A percentile compares a stretch with the other conserved stretches of the same genome.
phyloP scores from a whole-genome alignment of 2,329 filamentous ascomycete species.

The Colletotrichum theobromicola region DNA sequence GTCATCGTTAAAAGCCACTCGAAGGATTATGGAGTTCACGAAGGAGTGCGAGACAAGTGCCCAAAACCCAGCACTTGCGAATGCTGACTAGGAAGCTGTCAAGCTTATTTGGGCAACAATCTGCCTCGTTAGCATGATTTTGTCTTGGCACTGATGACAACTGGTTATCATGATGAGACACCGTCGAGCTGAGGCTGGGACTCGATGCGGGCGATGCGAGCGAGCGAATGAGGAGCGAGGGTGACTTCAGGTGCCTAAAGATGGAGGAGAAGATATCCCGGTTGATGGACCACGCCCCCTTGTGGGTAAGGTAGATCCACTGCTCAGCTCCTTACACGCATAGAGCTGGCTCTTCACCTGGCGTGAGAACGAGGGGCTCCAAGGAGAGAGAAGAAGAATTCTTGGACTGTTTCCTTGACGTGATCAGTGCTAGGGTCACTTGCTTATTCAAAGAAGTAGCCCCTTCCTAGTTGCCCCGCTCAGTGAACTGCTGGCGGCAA shows the following conservation, averaged over 20 bases:
- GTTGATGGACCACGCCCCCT: neutral
- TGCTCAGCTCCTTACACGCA: neutral
- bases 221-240: neutral
- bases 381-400: rapidly evolving
- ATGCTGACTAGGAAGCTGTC: rapidly evolving
- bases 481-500: too few relatives aligned
- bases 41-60: rapidly evolving
- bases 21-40: neutral
- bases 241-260: neutral
- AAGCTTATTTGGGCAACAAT: neutral
- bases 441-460: too few relatives aligned
- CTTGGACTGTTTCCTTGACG: neutral
- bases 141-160: neutral
- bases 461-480: too few relatives aligned
- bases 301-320: neutral
- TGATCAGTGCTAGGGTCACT: too few relatives aligned
- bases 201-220: neutral
- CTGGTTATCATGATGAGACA: neutral
- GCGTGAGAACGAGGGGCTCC: neutral
- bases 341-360: neutral
- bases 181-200: neutral
- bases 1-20: rapidly evolving
- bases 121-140: neutral
- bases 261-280: neutral
- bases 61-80: neutral